Evolutionary conservation across 768 basidiomycete species (phyloP).

Genomic region (Russula emetica): DNA sequence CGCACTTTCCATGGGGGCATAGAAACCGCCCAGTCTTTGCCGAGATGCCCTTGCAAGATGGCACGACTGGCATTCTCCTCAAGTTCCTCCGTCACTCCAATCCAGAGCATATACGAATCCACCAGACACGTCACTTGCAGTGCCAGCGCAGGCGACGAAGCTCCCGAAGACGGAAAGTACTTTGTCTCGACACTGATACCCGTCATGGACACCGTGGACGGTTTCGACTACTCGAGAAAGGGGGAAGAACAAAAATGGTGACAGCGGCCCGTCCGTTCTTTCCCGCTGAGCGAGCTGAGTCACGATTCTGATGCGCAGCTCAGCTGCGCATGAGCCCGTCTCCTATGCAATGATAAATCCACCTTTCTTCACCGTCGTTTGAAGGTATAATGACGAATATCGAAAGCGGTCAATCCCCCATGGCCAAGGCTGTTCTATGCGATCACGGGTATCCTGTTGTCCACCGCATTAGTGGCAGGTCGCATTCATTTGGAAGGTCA

Average conservation of each 20-base stretch:
- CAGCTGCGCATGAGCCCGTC: neutral
- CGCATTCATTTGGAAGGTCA: neutral
- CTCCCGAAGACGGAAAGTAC: constrained; percentile 48
- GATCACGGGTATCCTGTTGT: neutral
- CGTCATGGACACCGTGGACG: neutral
- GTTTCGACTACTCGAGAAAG: neutral
- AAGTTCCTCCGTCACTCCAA: constrained; percentile 52
- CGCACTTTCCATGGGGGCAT: constrained; percentile 54
- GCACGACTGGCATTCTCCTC: constrained; percentile 37
- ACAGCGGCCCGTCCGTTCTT: constrained; percentile 9
- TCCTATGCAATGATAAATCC: neutral
- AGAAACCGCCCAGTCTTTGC: constrained; percentile 77
- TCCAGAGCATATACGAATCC: constrained; percentile 81
- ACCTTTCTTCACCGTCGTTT: too few relatives aligned
- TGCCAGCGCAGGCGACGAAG: constrained; percentile 52
- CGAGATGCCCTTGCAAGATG: constrained; percentile 52
- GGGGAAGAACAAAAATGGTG: neutral
- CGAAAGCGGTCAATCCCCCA: neutral
- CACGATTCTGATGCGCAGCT: neutral
- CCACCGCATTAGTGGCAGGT: neutral
- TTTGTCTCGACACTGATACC: constrained; percentile 45
- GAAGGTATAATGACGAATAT: neutral
- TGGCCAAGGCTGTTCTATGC: neutral
- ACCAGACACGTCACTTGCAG: constrained; percentile 64
- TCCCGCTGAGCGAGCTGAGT: neutral